Conservation (phyloP, 1,284 basidiomycete species). For the Fomitopsis betulina region DNA sequence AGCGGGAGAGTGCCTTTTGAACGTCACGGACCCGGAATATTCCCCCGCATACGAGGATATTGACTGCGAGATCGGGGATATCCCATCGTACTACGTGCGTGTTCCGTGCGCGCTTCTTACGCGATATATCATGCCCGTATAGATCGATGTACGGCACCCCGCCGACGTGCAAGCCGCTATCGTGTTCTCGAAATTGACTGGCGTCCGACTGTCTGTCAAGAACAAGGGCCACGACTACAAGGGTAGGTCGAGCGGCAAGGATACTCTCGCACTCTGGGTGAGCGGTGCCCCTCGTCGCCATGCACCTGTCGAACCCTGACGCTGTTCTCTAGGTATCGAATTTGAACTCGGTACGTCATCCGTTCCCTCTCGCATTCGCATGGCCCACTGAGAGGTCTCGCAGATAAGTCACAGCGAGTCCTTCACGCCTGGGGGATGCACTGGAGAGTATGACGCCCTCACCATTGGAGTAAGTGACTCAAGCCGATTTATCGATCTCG, state of each 20-base stretch:
- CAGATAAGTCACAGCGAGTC: constrained; percentile 18
- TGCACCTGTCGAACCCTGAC: background rate
- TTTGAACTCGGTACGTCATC: constrained; percentile 21
- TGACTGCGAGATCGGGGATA: constrained; percentile 26
- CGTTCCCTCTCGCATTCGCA: background rate
- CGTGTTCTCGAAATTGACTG: constrained; percentile 28
- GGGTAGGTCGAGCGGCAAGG: constrained; percentile 30
- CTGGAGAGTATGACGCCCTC: constrained; percentile 18
- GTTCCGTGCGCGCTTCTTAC: background rate
- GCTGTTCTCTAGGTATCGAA: constrained; percentile 17
- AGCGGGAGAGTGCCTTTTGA: constrained; percentile 24
- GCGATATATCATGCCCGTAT: background rate
- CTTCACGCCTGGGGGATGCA: constrained; percentile 24
- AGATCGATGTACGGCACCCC: constrained; percentile 28
- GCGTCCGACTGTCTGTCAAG: constrained; percentile 34
- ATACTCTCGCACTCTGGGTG: constrained; percentile 32
- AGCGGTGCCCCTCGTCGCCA: constrained; percentile 2
- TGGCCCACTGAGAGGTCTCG: background rate
- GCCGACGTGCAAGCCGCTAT: constrained; percentile 31
- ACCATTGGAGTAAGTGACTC: constrained; percentile 21
- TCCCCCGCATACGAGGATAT: constrained; percentile 19
- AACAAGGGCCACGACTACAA: constrained; percentile 39
- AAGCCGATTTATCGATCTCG: background rate
- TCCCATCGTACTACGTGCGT: constrained; percentile 28
- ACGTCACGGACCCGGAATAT: constrained; percentile 21